Conservation (phyloP, 345 rosid genomes). For the Nephelium lappaceum region DNA sequence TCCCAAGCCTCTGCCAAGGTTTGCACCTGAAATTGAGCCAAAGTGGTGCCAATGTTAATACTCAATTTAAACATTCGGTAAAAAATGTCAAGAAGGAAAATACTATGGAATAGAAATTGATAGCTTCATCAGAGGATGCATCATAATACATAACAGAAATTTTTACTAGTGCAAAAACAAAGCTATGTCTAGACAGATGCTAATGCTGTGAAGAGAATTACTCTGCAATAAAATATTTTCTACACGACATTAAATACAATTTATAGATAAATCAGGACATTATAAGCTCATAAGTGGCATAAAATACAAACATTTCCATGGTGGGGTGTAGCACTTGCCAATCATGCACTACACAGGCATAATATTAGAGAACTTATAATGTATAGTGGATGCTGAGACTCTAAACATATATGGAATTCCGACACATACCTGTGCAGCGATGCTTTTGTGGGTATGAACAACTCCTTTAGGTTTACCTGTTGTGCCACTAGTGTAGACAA, state of each 20-base stretch:
- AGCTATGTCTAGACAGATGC: not conserved
- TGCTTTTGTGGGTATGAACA: constrained; percentile 87
- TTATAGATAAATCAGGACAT: not conserved
- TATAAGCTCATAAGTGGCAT: constrained; percentile 1
- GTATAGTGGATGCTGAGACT: not conserved
- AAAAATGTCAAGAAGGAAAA: constrained; percentile 11
- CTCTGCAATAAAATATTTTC: constrained; percentile 1
- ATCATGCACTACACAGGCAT: not conserved
- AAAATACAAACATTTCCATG: constrained; percentile 6
- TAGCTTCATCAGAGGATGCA: not conserved
- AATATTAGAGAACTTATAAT: not conserved
- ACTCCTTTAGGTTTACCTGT: constrained; percentile 99
- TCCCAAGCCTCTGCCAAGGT: constrained; percentile 91
- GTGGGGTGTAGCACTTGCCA: not conserved
- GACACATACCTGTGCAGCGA: constrained; percentile 70
- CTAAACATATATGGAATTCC: not conserved
- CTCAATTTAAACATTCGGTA: constrained; percentile 9
- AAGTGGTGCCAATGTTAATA: constrained; percentile 19
- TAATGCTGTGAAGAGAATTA: not conserved
- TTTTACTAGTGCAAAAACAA: not conserved
- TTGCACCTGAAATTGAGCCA: constrained; percentile 60
- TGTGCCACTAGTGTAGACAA: constrained; percentile 96
- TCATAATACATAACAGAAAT: not conserved
- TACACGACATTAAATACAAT: not conserved
- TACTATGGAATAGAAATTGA: not conserved